A percentile compares a stretch with the other conserved stretches of the same genome.
phyloP scores from a whole-genome alignment of 441 rosid genomes.

The Cnidoscolus chayamansa region DNA sequence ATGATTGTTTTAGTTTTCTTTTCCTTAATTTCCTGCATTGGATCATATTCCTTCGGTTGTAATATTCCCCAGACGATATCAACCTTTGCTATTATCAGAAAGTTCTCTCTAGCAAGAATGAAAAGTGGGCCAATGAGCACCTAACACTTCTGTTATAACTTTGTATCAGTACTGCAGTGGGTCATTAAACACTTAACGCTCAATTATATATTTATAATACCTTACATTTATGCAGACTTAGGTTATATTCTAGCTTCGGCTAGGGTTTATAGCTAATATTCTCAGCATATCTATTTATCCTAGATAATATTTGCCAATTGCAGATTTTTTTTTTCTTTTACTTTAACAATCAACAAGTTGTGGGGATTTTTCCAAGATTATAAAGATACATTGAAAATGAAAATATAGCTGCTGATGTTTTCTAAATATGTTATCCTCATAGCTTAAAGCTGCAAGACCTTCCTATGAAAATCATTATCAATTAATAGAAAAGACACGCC shows the following conservation, averaged over 20 bases:
- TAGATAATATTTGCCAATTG: no score
- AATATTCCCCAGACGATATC: slow-evolving; percentile 21
- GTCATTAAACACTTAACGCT: slow-evolving; percentile 4
- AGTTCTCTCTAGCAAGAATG: neutral
- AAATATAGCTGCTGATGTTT: no score
- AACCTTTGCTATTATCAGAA: slow-evolving; percentile 9
- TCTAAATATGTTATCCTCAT: no score
- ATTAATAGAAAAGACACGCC: no score
- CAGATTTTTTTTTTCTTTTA: neutral
- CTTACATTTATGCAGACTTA: slow-evolving; percentile 4
- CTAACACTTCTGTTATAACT: slow-evolving; percentile 13
- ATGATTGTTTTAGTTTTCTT: neutral
- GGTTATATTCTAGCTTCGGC: neutral
- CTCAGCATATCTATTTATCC: neutral
- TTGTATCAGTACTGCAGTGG: slow-evolving; percentile 3
- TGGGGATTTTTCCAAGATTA: neutral
- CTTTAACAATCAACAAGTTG: neutral
- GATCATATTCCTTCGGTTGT: slow-evolving; percentile 30
- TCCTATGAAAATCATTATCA: no score
- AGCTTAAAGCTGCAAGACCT: no score
- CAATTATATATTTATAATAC: slow-evolving; percentile 1
- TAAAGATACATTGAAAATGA: no score
- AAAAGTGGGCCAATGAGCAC: slow-evolving; percentile 24
- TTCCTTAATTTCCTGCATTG: neutral
- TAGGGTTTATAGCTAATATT: slow-evolving; percentile 15